Evolutionary conservation across 2,329 filamentous ascomycete genomes (phyloP), one percentile per base, ranked within the genome.

Genomic region (Raffaelea deltoideospora): DNA sequence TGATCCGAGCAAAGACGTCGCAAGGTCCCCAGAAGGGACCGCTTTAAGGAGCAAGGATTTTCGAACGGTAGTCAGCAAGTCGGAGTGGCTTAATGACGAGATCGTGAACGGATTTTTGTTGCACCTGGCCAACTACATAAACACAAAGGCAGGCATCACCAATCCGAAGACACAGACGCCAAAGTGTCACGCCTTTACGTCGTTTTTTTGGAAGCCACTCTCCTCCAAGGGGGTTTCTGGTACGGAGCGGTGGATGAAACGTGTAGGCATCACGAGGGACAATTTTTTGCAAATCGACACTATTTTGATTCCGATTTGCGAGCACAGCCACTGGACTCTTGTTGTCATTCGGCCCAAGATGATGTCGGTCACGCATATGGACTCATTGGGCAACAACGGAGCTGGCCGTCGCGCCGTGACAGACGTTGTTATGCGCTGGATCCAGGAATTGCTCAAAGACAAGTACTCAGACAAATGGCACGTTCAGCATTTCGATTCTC

Each of bases 81-180:
- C 56, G 1, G 63, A 62, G 21, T 88, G 81, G 81, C 65, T 88
- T 7, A 86, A 87, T 44, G 82, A 87, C 51, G 76, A 82, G 46
- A 71, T 80, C 35, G 71, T 88, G 46, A 82, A 84, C 46, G 70
- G 71, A 13, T 71, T 72, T 33, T 62, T 85, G 20, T 56, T 65
- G 21, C 69, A 72, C 49, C 57, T 85, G 13, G 72, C 76, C 33
- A 60, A 64, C 14, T 65, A 65, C 34, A 57, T 76, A 47, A 79
- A 79, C 49, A 56, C 63, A 40, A 57, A 65, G 23, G 65, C 64
- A 21, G 73, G 73, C 20, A 64, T 65, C 37, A 60, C 58, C 34
- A 60, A 65, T 43, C 47, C 55, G 41, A 66, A 43, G 31, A 41
- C 37, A 7, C 54, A 58, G 26, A 61, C 69, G 3, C 74, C 78